Base-by-base conservation (phyloP, 768 basidiomycete genomes). In the Tulasnella sp. region DNA sequence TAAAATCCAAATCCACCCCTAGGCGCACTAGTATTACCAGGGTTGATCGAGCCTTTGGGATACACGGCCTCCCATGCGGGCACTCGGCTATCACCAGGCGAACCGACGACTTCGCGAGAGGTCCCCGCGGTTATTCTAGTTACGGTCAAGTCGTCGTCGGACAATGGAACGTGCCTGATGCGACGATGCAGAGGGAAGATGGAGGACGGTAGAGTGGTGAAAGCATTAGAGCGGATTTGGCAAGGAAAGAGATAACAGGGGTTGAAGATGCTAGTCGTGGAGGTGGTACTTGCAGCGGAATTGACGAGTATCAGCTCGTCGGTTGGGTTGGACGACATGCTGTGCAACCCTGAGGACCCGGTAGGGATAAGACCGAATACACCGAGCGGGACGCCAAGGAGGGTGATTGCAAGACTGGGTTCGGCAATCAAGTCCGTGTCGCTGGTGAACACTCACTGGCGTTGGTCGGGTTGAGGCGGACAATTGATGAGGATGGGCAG, bases 1-100 rank as follows among this genome's bases (percentile, higher is more conserved):
- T 81, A 81, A 64, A 81, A 81, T 18, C 81, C 81, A 31, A 81
- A 80, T n/a, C 81, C 81, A 31, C 81, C 81, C 42, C 69, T 73
- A 37, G 77, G 77, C 54, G 76, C 76, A 41, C 42, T 81, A 28
- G 37, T 11, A 37, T 75, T 75, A 60, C 31, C 28, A 34, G 81
- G 81, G 58, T 81, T 81, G 72, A 81, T 81, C 18, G 81, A 81
- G 40, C 80, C 81, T 22, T 81, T 72, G 31, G 81, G 81, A 58
- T 81, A 81, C 44, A 81, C 58, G 50, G 81, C 81, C 60, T 75
- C 46, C 81, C 81, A 81, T 22, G 79, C 80, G 31, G 34, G 20
- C 2, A 80, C 69, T 42, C 69, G 41, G 28, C n/a, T 46, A 60
- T 54, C 42, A n/a, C n/a, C 37, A 1, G 77, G 78, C 18, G 69